Base-by-base conservation (phyloP, 768 basidiomycete species). In the Mycena galericulata region DNA sequence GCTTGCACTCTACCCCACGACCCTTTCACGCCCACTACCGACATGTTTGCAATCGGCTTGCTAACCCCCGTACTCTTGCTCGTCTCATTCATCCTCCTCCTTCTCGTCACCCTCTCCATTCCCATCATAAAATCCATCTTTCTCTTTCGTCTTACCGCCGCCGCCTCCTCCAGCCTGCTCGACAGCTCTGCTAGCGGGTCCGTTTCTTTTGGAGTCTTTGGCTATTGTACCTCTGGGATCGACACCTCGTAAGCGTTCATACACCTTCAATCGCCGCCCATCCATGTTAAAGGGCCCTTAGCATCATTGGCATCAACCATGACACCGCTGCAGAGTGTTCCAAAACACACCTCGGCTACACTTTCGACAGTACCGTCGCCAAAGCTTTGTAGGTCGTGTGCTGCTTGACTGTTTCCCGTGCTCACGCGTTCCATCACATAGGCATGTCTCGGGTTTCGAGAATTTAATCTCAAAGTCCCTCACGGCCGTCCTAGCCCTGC, bases 171-270 rank as follows among this genome's bases (percentile, higher is more conserved):
- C 15, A 72, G 76, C 57, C 69, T 84, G 55, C 67, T 85, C 47
- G 68, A 75, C 65, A 74, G 80, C 55, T 78, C 77, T 47, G 83
- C 79, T 45, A 76, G 69, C 30, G 82, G 75, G 24, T 74, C 74
- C 53, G 87, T 84, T 65, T 79, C 79, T 45, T 87, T 90, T 75
- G 90, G 90, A 62, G 85, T 90, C 57, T 92, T 87, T 83, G 90
- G 90, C 34, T 90, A 88, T 73, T 91, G 90, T 76, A 78, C 84
- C 41, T 84, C 85, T 32, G 81, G 79, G 20, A 73, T 86, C 60
- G 76, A 85, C 38, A 76, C 84, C 73, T 78, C 82, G 86, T 88
- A 75, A 68, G 81, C 72, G 68, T 50, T 47, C 61, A 45, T 36
- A 51, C 66, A 69, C 66, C 60, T 64, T 58, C 56, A 67, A 53